A percentile compares a stretch with the other conserved stretches of the same genome.
These are phyloP conservation scores for Pelargonium nanum DNA, from an alignment of 345 rosid species.

Conservation along the genomic window DNA sequence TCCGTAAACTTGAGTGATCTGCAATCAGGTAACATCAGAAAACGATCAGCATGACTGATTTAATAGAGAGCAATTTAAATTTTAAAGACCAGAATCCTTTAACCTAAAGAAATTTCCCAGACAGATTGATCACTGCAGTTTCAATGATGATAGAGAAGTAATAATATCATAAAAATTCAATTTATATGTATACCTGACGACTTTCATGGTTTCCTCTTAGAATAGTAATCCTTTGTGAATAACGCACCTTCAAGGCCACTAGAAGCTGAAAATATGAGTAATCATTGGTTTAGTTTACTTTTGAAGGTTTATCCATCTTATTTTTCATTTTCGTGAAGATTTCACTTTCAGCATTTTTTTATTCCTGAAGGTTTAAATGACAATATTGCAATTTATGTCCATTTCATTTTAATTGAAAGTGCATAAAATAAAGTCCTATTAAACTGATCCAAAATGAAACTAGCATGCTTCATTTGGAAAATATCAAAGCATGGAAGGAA, in stretches of 20 bases:
- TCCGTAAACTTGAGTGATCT: conserved; percentile 99
- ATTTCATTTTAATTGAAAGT: background rate
- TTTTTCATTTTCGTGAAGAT: background rate
- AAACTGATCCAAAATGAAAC: background rate
- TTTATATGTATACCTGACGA: conserved; percentile 60
- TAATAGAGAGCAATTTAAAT: background rate
- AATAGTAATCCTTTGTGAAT: conserved; percentile 83
- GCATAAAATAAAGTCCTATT: background rate
- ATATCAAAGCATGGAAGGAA: background rate
- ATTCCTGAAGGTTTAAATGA: background rate
- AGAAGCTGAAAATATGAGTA: conserved; percentile 43
- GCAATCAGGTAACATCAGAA: conserved; percentile 23
- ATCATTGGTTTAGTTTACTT: background rate
- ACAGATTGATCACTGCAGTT: background rate
- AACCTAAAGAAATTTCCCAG: background rate
- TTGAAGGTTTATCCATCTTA: background rate
- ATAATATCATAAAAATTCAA: background rate
- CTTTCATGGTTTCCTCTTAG: conserved; percentile 97
- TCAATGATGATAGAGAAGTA: conserved; percentile 12
- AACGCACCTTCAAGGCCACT: conserved; percentile 81
- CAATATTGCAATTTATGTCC: background rate
- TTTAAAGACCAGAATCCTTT: conserved; percentile 4
- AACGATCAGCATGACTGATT: conserved; percentile 7
- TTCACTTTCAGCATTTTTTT: background rate
- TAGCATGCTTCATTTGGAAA: background rate